Percentiles rank a stretch among this genome's conserved stretches.
phyloP scores from a whole-genome alignment of 768 basidiomycete species.

The Suillus paluster region DNA sequence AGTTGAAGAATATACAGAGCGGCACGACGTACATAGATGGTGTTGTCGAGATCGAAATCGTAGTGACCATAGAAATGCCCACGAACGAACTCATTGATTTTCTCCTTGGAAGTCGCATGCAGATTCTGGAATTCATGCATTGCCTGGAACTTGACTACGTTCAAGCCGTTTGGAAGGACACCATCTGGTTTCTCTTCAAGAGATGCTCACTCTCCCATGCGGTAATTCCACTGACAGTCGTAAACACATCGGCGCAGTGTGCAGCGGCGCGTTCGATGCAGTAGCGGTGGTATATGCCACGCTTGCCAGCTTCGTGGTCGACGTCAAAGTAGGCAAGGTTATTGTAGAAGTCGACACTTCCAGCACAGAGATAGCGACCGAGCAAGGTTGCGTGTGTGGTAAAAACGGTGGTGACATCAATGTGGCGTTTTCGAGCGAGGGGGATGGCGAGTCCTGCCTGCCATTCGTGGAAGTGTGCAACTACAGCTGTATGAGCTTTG shows the following conservation, averaged over 20 bases:
- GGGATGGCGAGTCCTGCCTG: conserved; percentile 96
- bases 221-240: conserved; percentile 97
- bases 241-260: conserved; percentile 98
- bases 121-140: conserved; percentile 99
- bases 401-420: conserved; percentile 98
- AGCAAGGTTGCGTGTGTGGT: conserved; percentile 98
- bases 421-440: conserved; percentile 92
- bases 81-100: conserved; percentile 97
- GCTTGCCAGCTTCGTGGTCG: conserved; percentile 98
- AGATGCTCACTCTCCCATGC: conserved; percentile 97
- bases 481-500: conserved; percentile 83
- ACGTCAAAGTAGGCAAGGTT: conserved; percentile 99
- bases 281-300: conserved; percentile 97
- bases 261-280: conserved; percentile 95
- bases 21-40: conserved; percentile 66
- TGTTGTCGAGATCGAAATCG: conserved; percentile 94
- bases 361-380: conserved; percentile 97
- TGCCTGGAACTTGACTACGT: conserved; percentile 98
- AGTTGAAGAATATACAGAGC: conserved; percentile 5
- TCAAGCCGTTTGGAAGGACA: conserved; percentile 95
- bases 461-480: conserved; percentile 99
- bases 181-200: conserved; percentile 96
- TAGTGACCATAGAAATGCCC: conserved; percentile 99
- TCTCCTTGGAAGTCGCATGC: conserved; percentile 91
- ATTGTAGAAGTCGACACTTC: conserved; percentile 99